Percentiles rank a stretch among this genome's conserved stretches.
Conservation (phyloP, 2,329 filamentous ascomycete genomes). For the Dothideomycetes sp. region DNA sequence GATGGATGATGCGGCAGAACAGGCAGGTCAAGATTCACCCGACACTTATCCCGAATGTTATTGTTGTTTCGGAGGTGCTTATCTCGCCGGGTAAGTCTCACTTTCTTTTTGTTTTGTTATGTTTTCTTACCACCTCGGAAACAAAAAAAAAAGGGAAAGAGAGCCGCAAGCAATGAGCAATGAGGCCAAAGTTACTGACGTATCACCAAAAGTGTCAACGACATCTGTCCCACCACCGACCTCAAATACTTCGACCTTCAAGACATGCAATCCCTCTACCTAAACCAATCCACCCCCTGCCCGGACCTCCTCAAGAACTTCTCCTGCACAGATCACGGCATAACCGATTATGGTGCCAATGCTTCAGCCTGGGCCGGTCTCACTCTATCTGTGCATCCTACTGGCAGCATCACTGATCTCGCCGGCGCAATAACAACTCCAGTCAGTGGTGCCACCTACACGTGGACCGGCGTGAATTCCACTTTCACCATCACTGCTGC, state of each 20-base stretch:
- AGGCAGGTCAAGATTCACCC: too few relatives aligned
- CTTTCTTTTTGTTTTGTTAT: too few relatives aligned
- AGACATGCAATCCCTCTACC: too few relatives aligned
- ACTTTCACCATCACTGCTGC: slow-evolving; percentile 3
- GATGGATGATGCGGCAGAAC: neutral
- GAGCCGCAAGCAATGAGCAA: too few relatives aligned
- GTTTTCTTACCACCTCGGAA: too few relatives aligned
- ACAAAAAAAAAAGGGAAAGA: too few relatives aligned
- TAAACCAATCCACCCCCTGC: too few relatives aligned
- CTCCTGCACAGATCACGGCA: neutral
- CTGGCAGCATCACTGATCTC: slow-evolving; percentile 1
- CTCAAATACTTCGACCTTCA: neutral
- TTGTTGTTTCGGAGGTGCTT: neutral
- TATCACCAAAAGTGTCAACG: neutral
- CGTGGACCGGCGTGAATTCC: neutral
- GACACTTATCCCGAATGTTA: neutral
- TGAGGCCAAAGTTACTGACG: too few relatives aligned
- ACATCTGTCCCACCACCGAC: neutral
- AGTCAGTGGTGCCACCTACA: slow-evolving; percentile 4
- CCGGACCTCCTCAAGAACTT: too few relatives aligned
- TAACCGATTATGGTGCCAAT: neutral
- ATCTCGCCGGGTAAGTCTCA: slow-evolving; percentile 1
- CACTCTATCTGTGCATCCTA: neutral
- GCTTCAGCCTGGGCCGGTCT: slow-evolving; percentile 2
- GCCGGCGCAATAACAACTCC: neutral